Evolutionary conservation across 2,329 filamentous ascomycete species (phyloP), one percentile per base, ranked within the genome.

Genomic region (Verticillium alfalfae): DNA sequence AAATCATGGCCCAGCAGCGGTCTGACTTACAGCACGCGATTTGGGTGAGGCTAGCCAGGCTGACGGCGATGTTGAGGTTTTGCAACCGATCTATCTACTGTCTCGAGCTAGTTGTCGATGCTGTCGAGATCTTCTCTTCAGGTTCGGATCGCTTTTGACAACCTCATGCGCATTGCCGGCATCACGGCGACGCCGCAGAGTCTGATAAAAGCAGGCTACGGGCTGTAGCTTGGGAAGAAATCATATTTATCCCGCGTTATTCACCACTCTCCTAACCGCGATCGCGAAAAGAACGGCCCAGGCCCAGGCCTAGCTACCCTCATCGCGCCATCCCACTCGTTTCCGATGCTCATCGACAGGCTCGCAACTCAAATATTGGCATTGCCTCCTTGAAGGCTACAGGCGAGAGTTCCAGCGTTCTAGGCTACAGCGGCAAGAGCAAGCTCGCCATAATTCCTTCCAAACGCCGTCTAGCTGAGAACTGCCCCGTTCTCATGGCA

Each of bases 161-260:
- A 81, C 45, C 70, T 82, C 4, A 70, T 82, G 41, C 73, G 75
- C 55, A 81, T 81, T 61, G 80, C 79, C 0, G 80, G 81, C 0
- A 73, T 79, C 61, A 76, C 81, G 71, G 74, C 71, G 1, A 59
- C 67, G 7, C 68, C 74, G 1, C 66, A 75, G 0, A 71, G 65
- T 1, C 64, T 76, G 16, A 80, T 77, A 1, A 66, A 67, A 18
- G 76, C 82, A 16, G 79, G 79, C 18, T 82, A 80, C 61, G 81
- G 84, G 65, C 64, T 77, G 6, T 76, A 81, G 61, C 22, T 80
- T 82, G 62, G 79, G 76, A 1, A 79, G 74, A 1, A 84, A 83
- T 61, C 77, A 81, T 66, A 65, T 83, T 34, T 79, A 79, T 16
- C 79, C 81, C 59, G 77, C 79, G 3, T 71, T 79, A 2, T 70